Base-by-base conservation (phyloP, 768 basidiomycete species). In the Termitomyces sp. region DNA sequence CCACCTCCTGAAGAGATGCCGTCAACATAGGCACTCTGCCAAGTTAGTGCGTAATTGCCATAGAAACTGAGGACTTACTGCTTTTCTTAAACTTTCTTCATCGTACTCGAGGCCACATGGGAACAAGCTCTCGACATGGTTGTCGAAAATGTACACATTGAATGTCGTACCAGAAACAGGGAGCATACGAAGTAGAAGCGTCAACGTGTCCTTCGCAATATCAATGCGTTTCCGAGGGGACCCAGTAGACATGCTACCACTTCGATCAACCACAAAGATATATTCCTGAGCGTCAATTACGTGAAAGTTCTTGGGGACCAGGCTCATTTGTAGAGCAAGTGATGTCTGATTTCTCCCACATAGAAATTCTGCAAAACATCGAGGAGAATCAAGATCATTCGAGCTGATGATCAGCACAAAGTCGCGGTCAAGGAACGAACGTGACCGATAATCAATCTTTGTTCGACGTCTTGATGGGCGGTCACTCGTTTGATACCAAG, bases 81-180 rank as follows among this genome's bases (percentile, higher is more conserved):
- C 81, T 34, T 63, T 44, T 1, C 42, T 44, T 61, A 84, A 58
- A 11, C 68, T 68, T 0, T 6, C 65, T 55, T 74, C 62, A 57
- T 68, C 60, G 52, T 80, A 81, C 0, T 13, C 20, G 24, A 59
- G 60, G 54, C 80, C 78, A 0, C 24, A 45, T 0, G 39, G 24
- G 79, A 79, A 83, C 3, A 84, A 62, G 8, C 65, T 47, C 4
- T 58, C 60, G 6, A 67, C 67, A 0, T 12, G 0, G 11, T 1
- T 50, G 0, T 82, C 83, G 63, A 87, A 88, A 55, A 78, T 79
- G 55, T 82, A 74, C n/a, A 88, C 73, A 54, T 88, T 88, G 73
- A 88, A 83, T 0, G 53, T 63, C 0, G 83, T 79, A 4, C 72
- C 72, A 0, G 61, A 39, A 27, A 45, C 57, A 0, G 84, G 82